Conservation (phyloP, 257 asterid species). For the Solanum phureja region DNA sequence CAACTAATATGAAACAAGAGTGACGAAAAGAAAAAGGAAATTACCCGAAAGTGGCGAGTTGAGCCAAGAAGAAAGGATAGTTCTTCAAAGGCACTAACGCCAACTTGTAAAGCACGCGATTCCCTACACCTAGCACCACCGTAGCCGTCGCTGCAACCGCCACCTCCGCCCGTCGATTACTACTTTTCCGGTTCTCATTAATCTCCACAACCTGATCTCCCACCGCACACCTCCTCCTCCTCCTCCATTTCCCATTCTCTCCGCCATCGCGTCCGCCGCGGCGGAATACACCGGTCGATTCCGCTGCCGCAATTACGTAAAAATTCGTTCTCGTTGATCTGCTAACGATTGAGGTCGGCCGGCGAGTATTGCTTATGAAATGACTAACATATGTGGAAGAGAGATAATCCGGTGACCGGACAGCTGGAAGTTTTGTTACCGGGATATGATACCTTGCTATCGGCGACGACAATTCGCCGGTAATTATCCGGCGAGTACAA, state of each 20-base stretch:
- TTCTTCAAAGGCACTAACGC: slow-evolving; percentile 85
- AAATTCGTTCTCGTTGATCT: not conserved
- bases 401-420: not conserved
- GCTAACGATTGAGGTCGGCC: not conserved
- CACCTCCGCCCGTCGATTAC: slow-evolving; percentile 48
- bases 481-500: not conserved
- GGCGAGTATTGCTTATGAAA: not conserved
- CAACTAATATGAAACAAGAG: not conserved
- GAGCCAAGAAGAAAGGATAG: slow-evolving; percentile 91
- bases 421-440: not conserved
- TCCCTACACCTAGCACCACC: slow-evolving; percentile 87
- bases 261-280: not conserved
- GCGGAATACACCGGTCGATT: not conserved
- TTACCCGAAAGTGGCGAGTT: slow-evolving; percentile 93
- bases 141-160: slow-evolving; percentile 60
- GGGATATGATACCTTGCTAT: not conserved
- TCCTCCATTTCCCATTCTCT: not conserved
- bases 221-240: not conserved
- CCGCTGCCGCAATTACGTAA: not conserved
- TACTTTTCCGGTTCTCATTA: slow-evolving; percentile 11
- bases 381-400: not conserved
- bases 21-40: no score
- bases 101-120: slow-evolving; percentile 86
- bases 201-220: slow-evolving; percentile 21
- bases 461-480: not conserved